Evolutionary conservation across 192 early-diverging fungal species (phyloP), one percentile per base, ranked within the genome.

Genomic region (Martensiomyces pterosporus): DNA sequence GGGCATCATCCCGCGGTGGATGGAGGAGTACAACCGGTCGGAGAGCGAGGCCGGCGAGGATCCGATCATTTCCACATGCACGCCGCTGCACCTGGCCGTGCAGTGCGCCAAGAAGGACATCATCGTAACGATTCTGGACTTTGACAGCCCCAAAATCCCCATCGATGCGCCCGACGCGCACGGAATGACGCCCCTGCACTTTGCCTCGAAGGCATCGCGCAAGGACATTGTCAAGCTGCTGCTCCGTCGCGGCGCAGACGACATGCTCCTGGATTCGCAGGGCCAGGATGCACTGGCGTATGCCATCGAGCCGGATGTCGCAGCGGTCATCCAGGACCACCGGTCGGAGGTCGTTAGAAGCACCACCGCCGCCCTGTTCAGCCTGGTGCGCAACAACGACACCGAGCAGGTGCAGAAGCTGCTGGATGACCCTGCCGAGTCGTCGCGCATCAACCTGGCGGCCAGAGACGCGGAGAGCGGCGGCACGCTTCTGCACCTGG

Each of bases 171-270:
- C 75, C 1, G 77, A 81, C 37, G 56, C 54, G 24, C 73, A 83
- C 23, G 84, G 86, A 12, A 80, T 83, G 55, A 91, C 87, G 0
- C 82, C 87, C 8, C 55, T 91, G 36, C 89, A 91, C 49, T 52
- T 85, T 49, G 89, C 86, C 0, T 68, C 87, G 26, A 85, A 81
- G 55, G 68, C 80, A 34, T 75, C 82, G 14, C 73, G 85, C 24
- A 54, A 67, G 6, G 86, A 89, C 38, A 70, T 88, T 9, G 75
- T 87, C 13, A 80, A 81, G 42, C 48, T 89, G 23, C 57, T 91
- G 21, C 72, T 91, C 24, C 79, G 81, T 36, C 67, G 67, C 23
- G 79, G 79, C 7, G 69, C 87, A 26, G 78, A 88, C 57, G 85
- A 89, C 68, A 77, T 82, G 38, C 41, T 85, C 1, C 56, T 76